Evolutionary conservation across 139 green algal species (phyloP).

Genomic region (Coelastrella sp.): DNA sequence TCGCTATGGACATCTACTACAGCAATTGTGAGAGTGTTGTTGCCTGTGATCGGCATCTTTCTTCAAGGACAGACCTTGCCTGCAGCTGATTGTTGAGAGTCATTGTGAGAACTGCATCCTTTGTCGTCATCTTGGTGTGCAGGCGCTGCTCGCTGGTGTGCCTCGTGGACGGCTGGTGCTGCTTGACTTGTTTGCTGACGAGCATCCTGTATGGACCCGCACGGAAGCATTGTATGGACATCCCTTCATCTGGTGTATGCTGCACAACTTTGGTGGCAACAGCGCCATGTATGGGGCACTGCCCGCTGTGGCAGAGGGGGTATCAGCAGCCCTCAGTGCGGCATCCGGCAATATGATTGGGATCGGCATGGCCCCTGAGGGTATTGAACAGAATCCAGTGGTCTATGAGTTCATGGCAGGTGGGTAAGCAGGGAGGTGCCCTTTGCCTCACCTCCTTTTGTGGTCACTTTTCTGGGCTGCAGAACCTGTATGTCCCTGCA

Average conservation of each 20-base stretch:
- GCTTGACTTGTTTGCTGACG: conserved; percentile 66
- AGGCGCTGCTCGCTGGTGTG: conserved; percentile 61
- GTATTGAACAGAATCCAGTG: conserved; percentile 63
- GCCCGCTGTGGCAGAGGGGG: conserved; percentile 29
- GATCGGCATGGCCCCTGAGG: conserved; percentile 58
- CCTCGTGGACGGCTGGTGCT: conserved; percentile 53
- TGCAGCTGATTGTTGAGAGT: no score
- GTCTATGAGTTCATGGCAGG: conserved; percentile 61
- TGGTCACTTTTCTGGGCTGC: no score
- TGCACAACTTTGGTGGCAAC: conserved; percentile 72
- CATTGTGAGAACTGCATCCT: no score
- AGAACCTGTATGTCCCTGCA: no score
- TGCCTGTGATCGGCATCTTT: no score
- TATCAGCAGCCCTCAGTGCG: conserved; percentile 34
- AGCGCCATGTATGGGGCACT: conserved; percentile 58
- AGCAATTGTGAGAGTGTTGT: no score
- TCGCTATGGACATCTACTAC: no score
- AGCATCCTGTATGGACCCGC: conserved; percentile 57
- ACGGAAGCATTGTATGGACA: conserved; percentile 52
- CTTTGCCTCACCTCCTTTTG: background rate
- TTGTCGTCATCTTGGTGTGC: no score
- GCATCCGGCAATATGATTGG: conserved; percentile 47
- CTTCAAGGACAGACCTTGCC: no score
- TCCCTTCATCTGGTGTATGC: conserved; percentile 63
- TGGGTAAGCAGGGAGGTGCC: background rate